Conservation (phyloP, 108 stramenopile species). For the Stephanodiscus minutulus region DNA sequence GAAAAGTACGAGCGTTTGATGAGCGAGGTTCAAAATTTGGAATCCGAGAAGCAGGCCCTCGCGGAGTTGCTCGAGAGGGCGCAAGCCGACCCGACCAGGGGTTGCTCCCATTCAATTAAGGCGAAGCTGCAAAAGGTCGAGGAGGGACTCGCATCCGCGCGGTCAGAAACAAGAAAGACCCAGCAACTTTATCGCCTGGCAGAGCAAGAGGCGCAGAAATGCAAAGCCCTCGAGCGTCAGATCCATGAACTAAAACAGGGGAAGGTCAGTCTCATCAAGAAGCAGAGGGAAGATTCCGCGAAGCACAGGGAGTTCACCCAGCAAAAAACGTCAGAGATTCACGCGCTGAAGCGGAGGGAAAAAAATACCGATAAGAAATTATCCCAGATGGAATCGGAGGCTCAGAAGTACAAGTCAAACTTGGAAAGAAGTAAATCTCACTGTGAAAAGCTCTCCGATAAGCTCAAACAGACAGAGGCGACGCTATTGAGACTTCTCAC, state of each 20-base stretch:
- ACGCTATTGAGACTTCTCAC: slow-evolving; percentile 80
- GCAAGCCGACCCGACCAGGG: slow-evolving; percentile 66
- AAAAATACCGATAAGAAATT: slow-evolving; percentile 58
- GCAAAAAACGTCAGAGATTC: slow-evolving; percentile 75
- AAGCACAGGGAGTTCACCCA: slow-evolving; percentile 71
- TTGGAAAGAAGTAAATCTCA: slow-evolving; percentile 69
- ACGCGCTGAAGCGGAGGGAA: slow-evolving; percentile 73
- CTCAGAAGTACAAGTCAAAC: slow-evolving; percentile 66
- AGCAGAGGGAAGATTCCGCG: slow-evolving; percentile 71
- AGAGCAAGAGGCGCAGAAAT: slow-evolving; percentile 76
- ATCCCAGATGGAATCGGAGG: slow-evolving; percentile 72
- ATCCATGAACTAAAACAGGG: slow-evolving; percentile 75
- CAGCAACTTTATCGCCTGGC: slow-evolving; percentile 77
- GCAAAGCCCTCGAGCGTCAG: slow-evolving; percentile 73
- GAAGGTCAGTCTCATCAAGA: slow-evolving; percentile 71
- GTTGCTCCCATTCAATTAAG: slow-evolving; percentile 76
- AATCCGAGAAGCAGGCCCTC: slow-evolving; percentile 71
- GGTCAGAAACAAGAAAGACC: slow-evolving; percentile 70
- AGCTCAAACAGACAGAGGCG: slow-evolving; percentile 81
- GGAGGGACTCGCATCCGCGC: slow-evolving; percentile 62
- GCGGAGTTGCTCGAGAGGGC: slow-evolving; percentile 74
- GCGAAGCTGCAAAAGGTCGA: slow-evolving; percentile 76
- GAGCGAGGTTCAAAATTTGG: slow-evolving; percentile 75
- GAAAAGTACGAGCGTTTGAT: slow-evolving; percentile 78
- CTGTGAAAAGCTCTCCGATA: slow-evolving; percentile 65